These are phyloP conservation scores for Gastrolobium villosum DNA, from an alignment of 306 rosid genomes.

Conservation along the genomic window DNA sequence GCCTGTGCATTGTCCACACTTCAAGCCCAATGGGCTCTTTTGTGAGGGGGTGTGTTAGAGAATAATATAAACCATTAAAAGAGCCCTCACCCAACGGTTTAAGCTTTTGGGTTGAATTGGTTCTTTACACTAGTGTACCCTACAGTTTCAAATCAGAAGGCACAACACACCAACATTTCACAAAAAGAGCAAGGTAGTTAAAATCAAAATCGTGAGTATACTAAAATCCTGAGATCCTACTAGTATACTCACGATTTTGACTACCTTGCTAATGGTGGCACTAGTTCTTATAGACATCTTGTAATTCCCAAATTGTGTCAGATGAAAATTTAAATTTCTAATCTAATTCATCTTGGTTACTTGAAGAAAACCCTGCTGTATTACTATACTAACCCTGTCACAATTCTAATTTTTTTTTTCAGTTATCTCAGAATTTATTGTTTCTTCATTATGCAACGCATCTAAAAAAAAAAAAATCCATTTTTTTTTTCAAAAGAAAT, in stretches of 20 bases:
- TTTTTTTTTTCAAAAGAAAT: background rate
- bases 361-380: background rate
- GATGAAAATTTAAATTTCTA: background rate
- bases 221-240: no score
- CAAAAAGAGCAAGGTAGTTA: no score
- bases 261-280: background rate
- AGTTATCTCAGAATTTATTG: background rate
- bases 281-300: slow-evolving; percentile 14
- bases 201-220: no score
- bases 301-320: background rate
- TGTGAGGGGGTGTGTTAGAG: no score
- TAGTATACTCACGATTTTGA: no score
- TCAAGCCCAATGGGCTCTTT: no score
- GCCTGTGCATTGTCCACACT: no score
- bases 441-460: background rate
- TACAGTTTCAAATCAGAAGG: background rate
- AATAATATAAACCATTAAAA: no score
- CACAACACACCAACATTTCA: background rate
- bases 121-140: background rate
- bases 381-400: background rate
- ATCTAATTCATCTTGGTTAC: background rate
- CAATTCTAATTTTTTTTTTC: background rate
- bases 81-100: no score
- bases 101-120: no score
- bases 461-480: background rate